phyloP scores from a whole-genome alignment of 345 rosid genomes.

The Salix brachista region DNA sequence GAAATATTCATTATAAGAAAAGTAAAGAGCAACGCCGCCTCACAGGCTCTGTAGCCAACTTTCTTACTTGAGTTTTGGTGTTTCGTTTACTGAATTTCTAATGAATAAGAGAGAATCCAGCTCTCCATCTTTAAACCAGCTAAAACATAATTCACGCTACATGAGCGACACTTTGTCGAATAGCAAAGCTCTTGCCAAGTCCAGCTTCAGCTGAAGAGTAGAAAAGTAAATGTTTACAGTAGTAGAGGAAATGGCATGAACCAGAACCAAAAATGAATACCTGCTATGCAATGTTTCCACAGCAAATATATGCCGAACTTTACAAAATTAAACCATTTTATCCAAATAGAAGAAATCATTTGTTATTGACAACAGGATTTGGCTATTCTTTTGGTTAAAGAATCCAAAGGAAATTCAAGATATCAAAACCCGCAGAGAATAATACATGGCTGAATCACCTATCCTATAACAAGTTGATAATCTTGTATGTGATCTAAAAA shows the following conservation, averaged over 20 bases:
- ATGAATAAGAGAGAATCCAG: neutral
- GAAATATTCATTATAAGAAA: neutral
- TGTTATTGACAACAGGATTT: neutral
- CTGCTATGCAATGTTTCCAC: neutral
- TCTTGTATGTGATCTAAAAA: constrained; percentile 30
- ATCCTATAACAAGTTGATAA: constrained; percentile 36
- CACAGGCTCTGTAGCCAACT: neutral
- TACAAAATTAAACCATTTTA: neutral
- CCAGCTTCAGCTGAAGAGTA: neutral
- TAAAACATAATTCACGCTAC: neutral
- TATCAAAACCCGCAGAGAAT: neutral
- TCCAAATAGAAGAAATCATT: neutral
- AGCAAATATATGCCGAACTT: neutral
- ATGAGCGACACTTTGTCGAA: neutral
- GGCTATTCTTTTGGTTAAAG: neutral
- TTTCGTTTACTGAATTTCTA: too few relatives aligned
- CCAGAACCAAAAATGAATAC: neutral
- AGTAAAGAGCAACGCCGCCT: too few relatives aligned
- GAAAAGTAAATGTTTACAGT: neutral
- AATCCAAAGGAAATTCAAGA: neutral
- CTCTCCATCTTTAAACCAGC: neutral
- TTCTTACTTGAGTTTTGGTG: neutral
- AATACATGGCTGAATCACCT: constrained; percentile 4
- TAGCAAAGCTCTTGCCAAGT: neutral
- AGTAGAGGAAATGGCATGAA: neutral